Evolutionary conservation across 164 flowering plant species (phyloP), one percentile per base, ranked within the genome.

Genomic region (Chimonanthus praecox): DNA sequence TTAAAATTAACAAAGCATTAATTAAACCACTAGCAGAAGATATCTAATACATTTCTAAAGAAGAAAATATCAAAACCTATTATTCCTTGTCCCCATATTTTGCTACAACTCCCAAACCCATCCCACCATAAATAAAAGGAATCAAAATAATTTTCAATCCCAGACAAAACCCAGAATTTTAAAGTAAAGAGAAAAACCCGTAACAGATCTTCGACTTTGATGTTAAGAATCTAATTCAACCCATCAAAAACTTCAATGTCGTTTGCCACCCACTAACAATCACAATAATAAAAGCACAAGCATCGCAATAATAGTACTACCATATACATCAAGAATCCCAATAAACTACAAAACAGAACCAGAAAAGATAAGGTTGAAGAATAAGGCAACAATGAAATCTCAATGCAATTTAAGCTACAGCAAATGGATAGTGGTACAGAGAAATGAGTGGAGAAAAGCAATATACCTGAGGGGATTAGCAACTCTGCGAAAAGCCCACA

Each of bases 401-500:
- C 4, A 15, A 60, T 5, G 64, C 33, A 48, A 5, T 20, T 2
- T 65, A 20, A 7, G 9, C 21, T 43, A 72, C 64, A 18, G 21
- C 48, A 3, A 61, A 0, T 9, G 43, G n/a, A 63, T 2, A 64
- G 18, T 21, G 45, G 7, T 46, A 48, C 2, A 7, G 73, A 1
- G 49, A 69, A 15, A 49, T 7, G 58, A 20, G 48, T 54, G 66
- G 70, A 46, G 43, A 33, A 63, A 10, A 63, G 73, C 72, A 10
- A 7, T 11, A 13, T 82, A 89, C 93, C 78, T 89, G 79, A 83
- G 69, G 69, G 85, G 83, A 80, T 72, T 72, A 15, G 84, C 73
- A 75, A 84, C 86, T 79, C 89, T 85, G 70, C 90, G 89, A 73
- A 89, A 80, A 16, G 89, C 87, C 86, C 82, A 86, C 93, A 89